Evolutionary conservation across 2,329 filamentous ascomycete genomes (phyloP).

Genomic region (Paracoccidioides lutzii): DNA sequence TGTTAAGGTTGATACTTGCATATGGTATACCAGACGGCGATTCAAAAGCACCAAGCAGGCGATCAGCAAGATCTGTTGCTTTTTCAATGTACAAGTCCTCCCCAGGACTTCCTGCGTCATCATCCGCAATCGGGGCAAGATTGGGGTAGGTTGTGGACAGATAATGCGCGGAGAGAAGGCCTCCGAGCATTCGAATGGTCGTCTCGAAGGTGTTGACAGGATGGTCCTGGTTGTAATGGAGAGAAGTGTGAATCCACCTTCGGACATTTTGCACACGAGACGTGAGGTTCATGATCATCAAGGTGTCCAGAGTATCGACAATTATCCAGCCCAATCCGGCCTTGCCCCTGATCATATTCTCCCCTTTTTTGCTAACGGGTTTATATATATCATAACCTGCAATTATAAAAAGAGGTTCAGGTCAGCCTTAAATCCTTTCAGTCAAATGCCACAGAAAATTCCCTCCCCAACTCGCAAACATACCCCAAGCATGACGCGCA

Average conservation of each 20-base stretch:
- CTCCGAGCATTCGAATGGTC: conserved; percentile 93
- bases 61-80: conserved; percentile 81
- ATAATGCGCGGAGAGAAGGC: conserved; percentile 85
- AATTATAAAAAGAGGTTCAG: conserved; percentile 14
- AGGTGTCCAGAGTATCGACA: conserved; percentile 84
- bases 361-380: conserved; percentile 64
- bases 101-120: conserved; percentile 58
- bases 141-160: conserved; percentile 71
- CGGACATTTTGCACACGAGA: conserved; percentile 70
- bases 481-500: conserved; percentile 87
- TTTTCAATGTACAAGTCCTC: conserved; percentile 95
- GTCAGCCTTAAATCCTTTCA: not conserved
- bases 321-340: conserved; percentile 97
- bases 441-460: conserved; percentile 15
- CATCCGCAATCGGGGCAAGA: conserved; percentile 60
- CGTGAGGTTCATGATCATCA: conserved; percentile 97
- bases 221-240: conserved; percentile 83
- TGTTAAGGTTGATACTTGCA: conserved; percentile 78
- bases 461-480: conserved; percentile 24
- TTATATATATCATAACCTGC: conserved; percentile 73
- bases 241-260: conserved; percentile 69
- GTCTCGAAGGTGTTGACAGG: conserved; percentile 98
- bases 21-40: conserved; percentile 76
- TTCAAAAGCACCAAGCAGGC: conserved; percentile 76
- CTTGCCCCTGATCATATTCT: conserved; percentile 58